A percentile compares a stretch with the other conserved stretches of the same genome.
phyloP scores from a whole-genome alignment of 2,329 filamentous ascomycete species.

The Claviceps africana region DNA sequence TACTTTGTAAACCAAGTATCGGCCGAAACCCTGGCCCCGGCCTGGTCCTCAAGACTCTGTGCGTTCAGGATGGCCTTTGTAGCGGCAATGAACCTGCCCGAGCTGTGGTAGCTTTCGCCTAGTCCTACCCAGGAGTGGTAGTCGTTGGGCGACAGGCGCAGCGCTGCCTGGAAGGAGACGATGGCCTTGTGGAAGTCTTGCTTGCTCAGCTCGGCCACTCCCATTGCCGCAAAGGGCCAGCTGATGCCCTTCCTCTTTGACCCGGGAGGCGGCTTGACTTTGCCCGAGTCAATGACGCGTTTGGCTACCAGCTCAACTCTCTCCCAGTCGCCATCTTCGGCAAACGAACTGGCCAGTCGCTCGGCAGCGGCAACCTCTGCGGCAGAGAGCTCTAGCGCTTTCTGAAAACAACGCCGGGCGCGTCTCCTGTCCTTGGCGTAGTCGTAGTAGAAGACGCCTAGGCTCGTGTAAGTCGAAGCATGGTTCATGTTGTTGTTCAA shows the following conservation, averaged over 20 bases:
- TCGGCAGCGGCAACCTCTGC: slow-evolving; percentile 80
- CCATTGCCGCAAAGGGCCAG: slow-evolving; percentile 90
- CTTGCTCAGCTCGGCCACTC: slow-evolving; percentile 87
- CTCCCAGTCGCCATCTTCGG: slow-evolving; percentile 88
- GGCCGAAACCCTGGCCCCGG: slow-evolving; percentile 34
- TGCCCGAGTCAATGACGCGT: slow-evolving; percentile 87
- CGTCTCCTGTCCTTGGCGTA: slow-evolving; percentile 78
- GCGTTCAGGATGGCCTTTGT: slow-evolving; percentile 83
- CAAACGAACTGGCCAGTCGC: slow-evolving; percentile 71
- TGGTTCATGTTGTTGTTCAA: slow-evolving; percentile 78
- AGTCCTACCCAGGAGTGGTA: slow-evolving; percentile 95
- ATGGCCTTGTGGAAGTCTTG: slow-evolving; percentile 83
- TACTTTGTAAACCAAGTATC: slow-evolving; percentile 94
- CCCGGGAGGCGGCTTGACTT: slow-evolving; percentile 76
- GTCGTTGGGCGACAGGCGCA: slow-evolving; percentile 70
- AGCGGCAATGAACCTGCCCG: slow-evolving; percentile 85
- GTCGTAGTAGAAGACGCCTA: slow-evolving; percentile 83
- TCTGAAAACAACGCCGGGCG: slow-evolving; percentile 86
- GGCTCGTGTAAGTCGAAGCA: slow-evolving; percentile 78
- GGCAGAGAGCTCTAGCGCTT: slow-evolving; percentile 83
- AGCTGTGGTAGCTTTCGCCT: slow-evolving; percentile 94
- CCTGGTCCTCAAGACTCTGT: slow-evolving; percentile 53
- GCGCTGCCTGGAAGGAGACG: slow-evolving; percentile 77
- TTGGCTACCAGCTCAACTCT: slow-evolving; percentile 86
- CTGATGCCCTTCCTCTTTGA: slow-evolving; percentile 87